A percentile compares a stretch with the other conserved stretches of the same genome.
These are phyloP conservation scores for Volvox africanus DNA, from an alignment of 139 green algal species.

Conservation along the genomic window DNA sequence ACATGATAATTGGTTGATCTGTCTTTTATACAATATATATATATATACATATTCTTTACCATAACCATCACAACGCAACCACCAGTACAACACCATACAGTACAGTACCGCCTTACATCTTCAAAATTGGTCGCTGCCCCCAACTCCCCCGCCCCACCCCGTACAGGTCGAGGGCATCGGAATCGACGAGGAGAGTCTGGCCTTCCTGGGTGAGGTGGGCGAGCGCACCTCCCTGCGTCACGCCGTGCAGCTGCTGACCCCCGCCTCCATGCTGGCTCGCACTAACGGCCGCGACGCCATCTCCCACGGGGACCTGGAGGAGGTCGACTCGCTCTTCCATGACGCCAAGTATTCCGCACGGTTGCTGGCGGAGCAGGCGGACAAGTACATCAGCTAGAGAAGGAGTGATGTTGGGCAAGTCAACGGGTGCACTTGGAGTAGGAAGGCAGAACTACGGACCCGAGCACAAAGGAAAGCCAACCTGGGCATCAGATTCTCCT, in stretches of 20 bases:
- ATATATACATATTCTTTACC: too few relatives aligned
- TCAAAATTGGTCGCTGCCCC: too few relatives aligned
- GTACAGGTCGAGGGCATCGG: conserved; percentile 94
- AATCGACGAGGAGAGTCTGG: conserved; percentile 92
- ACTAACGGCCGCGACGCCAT: conserved; percentile 83
- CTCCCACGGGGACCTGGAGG: conserved; percentile 48
- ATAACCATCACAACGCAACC: too few relatives aligned
- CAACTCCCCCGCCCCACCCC: conserved; percentile 68
- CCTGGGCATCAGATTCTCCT: too few relatives aligned
- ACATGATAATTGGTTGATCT: too few relatives aligned
- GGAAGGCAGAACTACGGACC: too few relatives aligned
- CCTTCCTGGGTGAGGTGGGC: conserved; percentile 88
- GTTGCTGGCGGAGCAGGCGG: conserved; percentile 92
- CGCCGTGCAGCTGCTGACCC: conserved; percentile 94
- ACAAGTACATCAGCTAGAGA: conserved; percentile 89
- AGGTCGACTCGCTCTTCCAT: conserved; percentile 89
- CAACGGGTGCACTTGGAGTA: too few relatives aligned
- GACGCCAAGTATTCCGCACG: conserved; percentile 94
- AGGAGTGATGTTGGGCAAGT: background rate
- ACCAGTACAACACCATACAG: too few relatives aligned
- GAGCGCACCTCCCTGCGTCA: conserved; percentile 87
- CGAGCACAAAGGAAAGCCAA: too few relatives aligned
- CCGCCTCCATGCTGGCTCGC: conserved; percentile 82
- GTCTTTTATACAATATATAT: too few relatives aligned
- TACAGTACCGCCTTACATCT: too few relatives aligned